phyloP scores from a whole-genome alignment of 1,284 basidiomycete species.

The Rhodotorula sp. region DNA sequence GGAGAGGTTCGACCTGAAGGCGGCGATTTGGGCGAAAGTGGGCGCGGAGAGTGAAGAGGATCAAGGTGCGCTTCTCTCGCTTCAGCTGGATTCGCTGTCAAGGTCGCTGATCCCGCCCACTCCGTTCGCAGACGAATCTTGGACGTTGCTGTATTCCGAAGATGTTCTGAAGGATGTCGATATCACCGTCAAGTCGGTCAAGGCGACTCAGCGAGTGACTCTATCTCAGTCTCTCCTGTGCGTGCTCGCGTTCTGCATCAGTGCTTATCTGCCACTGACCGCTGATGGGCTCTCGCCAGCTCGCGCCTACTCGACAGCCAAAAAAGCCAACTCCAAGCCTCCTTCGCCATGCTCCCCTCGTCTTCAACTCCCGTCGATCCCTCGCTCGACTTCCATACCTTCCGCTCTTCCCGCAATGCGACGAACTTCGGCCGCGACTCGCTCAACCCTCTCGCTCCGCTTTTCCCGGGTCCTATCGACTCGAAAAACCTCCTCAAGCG shows the following conservation, averaged over 20 bases:
- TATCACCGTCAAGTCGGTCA: too few relatives aligned
- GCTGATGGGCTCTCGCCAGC: too few relatives aligned
- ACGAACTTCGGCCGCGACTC: neutral
- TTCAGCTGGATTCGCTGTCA: neutral
- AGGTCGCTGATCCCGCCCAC: too few relatives aligned
- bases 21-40: neutral
- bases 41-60: neutral
- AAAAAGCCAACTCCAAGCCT: neutral
- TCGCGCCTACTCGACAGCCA: neutral
- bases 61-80: neutral
- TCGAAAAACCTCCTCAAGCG: neutral
- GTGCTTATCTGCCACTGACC: too few relatives aligned
- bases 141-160: too few relatives aligned
- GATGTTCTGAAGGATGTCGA: too few relatives aligned
- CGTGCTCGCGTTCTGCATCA: too few relatives aligned
- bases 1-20: constrained; percentile 1
- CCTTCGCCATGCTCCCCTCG: constrained; percentile 6
- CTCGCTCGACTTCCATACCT: neutral
- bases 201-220: too few relatives aligned
- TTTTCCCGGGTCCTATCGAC: neutral
- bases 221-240: too few relatives aligned
- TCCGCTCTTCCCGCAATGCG: neutral
- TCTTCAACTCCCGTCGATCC: neutral
- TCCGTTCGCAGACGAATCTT: too few relatives aligned
- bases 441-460: too few relatives aligned